A percentile compares a stretch with the other conserved stretches of the same genome.
phyloP scores from a whole-genome alignment of 805 yeast genomes.

The Ascoidea asiatica region DNA sequence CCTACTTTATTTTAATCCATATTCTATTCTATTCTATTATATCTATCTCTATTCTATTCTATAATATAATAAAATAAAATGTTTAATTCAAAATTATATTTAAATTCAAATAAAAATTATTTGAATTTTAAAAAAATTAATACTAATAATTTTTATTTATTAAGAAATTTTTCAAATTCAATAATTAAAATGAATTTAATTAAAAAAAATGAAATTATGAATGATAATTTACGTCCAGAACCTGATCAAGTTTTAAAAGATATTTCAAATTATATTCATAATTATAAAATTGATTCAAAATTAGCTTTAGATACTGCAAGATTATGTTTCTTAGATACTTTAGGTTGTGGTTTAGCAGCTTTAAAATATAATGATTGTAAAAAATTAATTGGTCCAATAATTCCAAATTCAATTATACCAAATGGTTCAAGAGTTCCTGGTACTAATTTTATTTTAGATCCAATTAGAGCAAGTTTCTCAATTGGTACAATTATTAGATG shows the following conservation, averaged over 20 bases:
- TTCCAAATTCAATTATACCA: slow-evolving; percentile 41
- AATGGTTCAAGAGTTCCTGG: slow-evolving; percentile 45
- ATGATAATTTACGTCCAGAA: slow-evolving; percentile 1
- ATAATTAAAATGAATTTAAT: too few species aligned
- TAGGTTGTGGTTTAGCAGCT: slow-evolving; percentile 51
- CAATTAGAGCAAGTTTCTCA: slow-evolving; percentile 43
- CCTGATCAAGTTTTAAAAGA: slow-evolving; percentile 31
- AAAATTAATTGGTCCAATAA: slow-evolving; percentile 38
- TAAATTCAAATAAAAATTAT: too few species aligned
- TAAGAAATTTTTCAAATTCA: too few species aligned
- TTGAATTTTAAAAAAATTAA: too few species aligned
- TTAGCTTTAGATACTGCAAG: slow-evolving; percentile 41
- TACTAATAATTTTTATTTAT: too few species aligned
- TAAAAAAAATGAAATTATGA: slow-evolving; percentile 1
- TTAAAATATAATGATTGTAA: slow-evolving; percentile 36
- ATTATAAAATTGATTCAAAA: slow-evolving; percentile 27
- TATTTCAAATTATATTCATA: slow-evolving; percentile 38
- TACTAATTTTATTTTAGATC: slow-evolving; percentile 35
- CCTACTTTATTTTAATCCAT: too few species aligned
- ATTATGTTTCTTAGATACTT: slow-evolving; percentile 39
- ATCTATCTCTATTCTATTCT: too few species aligned
- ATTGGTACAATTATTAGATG: slow-evolving; percentile 45
- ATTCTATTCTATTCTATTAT: too few species aligned
- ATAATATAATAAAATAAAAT: too few species aligned
- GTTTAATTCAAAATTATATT: too few species aligned